A percentile compares a stretch with the other conserved stretches of the same genome.
Conservation (phyloP, 768 basidiomycete genomes). For the Boletus eberwhitei region DNA sequence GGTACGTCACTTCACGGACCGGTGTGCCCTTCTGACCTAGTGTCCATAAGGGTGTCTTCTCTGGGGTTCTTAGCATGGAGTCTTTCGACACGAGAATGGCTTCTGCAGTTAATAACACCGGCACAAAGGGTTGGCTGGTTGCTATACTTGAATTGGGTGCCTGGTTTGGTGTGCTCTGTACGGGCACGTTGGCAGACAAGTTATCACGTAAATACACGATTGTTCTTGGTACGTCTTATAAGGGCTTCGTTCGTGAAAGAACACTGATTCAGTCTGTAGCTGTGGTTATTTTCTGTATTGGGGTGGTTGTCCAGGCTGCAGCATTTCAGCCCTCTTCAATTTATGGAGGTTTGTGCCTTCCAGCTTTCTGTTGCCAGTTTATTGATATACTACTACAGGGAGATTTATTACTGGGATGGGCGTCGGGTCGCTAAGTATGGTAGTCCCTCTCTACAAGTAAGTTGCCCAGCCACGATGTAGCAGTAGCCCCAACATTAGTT, state of each 20-base stretch:
- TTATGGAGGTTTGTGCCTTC: conserved; percentile 48
- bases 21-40: background rate
- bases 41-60: conserved; percentile 63
- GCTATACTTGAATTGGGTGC: conserved; percentile 73
- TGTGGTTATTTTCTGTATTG: conserved; percentile 60
- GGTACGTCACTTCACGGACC: conserved; percentile 29
- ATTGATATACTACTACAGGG: conserved; percentile 27
- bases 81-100: conserved; percentile 55
- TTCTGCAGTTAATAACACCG: conserved; percentile 47
- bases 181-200: conserved; percentile 70
- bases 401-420: conserved; percentile 79
- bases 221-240: conserved; percentile 42
- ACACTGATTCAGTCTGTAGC: conserved; percentile 35
- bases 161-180: conserved; percentile 71
- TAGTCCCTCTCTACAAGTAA: conserved; percentile 74
- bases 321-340: conserved; percentile 58
- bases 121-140: conserved; percentile 68
- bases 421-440: conserved; percentile 78
- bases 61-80: conserved; percentile 62
- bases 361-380: background rate
- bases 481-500: background rate
- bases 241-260: background rate
- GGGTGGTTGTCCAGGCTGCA: conserved; percentile 71
- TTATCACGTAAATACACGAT: conserved; percentile 74
- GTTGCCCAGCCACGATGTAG: background rate